Conservation (phyloP, 1,139 yeast species). For the Lodderomyces margitis region DNA sequence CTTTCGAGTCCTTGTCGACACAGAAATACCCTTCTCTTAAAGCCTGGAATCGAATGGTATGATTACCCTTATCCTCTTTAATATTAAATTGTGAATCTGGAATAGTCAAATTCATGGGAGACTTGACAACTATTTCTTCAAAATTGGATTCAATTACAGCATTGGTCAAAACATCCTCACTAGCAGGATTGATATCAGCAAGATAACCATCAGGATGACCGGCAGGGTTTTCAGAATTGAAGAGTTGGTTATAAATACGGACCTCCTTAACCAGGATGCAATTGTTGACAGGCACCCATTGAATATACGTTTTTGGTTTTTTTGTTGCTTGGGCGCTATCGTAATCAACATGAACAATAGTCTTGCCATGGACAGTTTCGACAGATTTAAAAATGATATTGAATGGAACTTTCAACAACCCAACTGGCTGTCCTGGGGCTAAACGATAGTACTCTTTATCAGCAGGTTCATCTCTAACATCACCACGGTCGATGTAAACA, state of each 20-base stretch:
- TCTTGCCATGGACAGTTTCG: slow-evolving; percentile 61
- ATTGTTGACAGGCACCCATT: slow-evolving; percentile 84
- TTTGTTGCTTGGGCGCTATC: slow-evolving; percentile 61
- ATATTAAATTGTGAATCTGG: slow-evolving; percentile 71
- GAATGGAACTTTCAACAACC: slow-evolving; percentile 89
- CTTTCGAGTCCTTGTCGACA: slow-evolving; percentile 72
- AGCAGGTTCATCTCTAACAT: slow-evolving; percentile 38
- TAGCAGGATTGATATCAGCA: slow-evolving; percentile 75
- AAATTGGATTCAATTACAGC: slow-evolving; percentile 84
- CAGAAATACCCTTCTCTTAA: slow-evolving; percentile 96
- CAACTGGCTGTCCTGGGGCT: slow-evolving; percentile 93
- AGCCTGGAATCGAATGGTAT: slow-evolving; percentile 96
- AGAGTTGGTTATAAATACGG: slow-evolving; percentile 83
- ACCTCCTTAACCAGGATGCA: slow-evolving; percentile 66
- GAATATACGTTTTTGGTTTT: slow-evolving; percentile 92
- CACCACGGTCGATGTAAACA: slow-evolving; percentile 82
- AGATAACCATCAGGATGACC: slow-evolving; percentile 86
- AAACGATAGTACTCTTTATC: slow-evolving; percentile 71
- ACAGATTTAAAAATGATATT: slow-evolving; percentile 72
- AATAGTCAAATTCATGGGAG: slow-evolving; percentile 74
- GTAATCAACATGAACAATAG: slow-evolving; percentile 75
- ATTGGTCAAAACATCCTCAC: slow-evolving; percentile 63
- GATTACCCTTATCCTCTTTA: slow-evolving; percentile 60
- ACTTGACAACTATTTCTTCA: slow-evolving; percentile 59
- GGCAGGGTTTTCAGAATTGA: slow-evolving; percentile 88